A percentile compares a stretch with the other conserved stretches of the same genome.
Evolutionary conservation across 1,139 yeast genomes (phyloP).

Genomic region (Magnusiomyces suaveolens): DNA sequence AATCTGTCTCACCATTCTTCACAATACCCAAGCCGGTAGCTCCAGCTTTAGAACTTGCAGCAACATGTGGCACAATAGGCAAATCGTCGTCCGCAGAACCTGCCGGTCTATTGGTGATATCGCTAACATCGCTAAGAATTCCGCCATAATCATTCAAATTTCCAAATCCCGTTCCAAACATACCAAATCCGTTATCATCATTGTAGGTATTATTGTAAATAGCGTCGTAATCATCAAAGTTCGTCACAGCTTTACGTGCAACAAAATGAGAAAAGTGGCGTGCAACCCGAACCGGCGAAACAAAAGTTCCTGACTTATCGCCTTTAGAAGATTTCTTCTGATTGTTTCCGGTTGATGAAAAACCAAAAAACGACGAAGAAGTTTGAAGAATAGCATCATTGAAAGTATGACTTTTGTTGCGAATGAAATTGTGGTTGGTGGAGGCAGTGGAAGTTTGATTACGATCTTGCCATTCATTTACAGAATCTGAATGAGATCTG

Average conservation of each 20-base stretch:
- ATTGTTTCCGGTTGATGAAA: background rate
- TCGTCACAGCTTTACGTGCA: background rate
- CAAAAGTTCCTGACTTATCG: background rate
- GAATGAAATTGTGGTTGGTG: background rate
- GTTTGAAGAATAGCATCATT: background rate
- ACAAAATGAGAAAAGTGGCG: conserved; percentile 1
- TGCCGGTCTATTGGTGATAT: background rate
- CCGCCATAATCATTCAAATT: background rate
- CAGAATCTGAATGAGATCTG: background rate
- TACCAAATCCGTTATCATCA: background rate
- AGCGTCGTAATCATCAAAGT: background rate
- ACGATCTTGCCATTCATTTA: background rate
- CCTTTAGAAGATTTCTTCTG: background rate
- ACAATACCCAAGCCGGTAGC: background rate
- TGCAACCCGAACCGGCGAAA: background rate
- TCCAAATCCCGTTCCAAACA: background rate
- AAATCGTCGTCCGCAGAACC: background rate
- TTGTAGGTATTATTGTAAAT: background rate
- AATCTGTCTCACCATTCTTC: background rate
- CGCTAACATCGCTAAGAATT: background rate
- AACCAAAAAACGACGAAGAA: background rate
- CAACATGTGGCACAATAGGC: background rate
- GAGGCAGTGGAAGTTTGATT: background rate
- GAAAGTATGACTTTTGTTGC: background rate
- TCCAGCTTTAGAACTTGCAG: background rate